phyloP scores from a whole-genome alignment of 129 eudicot species.

The Rutidosis leptorrhynchoides region DNA sequence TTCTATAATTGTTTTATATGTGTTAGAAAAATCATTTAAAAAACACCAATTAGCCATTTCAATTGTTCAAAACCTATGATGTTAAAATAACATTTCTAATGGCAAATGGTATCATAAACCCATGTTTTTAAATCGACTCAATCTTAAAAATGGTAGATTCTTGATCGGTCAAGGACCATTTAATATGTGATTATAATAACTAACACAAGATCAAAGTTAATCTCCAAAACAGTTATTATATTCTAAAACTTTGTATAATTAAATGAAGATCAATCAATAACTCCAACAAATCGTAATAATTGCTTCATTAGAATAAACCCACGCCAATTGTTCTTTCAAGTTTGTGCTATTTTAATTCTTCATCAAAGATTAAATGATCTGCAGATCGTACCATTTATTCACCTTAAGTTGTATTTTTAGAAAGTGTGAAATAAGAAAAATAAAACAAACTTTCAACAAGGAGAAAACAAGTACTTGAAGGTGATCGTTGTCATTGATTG shows the following conservation, averaged over 20 bases:
- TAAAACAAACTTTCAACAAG: too few species aligned
- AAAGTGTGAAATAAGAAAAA: too few species aligned
- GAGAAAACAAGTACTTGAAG: too few species aligned
- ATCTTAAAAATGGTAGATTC: conserved; percentile 19
- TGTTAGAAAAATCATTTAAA: too few species aligned
- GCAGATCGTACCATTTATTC: too few species aligned
- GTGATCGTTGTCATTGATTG: too few species aligned
- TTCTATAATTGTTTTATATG: too few species aligned
- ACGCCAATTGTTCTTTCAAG: conserved; percentile 18
- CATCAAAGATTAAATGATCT: too few species aligned
- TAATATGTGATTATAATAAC: conserved; percentile 14
- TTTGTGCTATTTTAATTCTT: too few species aligned
- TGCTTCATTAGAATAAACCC: conserved; percentile 34
- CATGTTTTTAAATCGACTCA: conserved; percentile 21
- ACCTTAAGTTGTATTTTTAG: too few species aligned
- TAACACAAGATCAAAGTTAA: conserved; percentile 26
- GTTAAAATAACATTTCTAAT: neutral
- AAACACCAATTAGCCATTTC: neutral
- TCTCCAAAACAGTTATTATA: conserved; percentile 14
- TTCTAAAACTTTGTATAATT: neutral
- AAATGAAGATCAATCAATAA: conserved; percentile 34
- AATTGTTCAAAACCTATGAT: neutral
- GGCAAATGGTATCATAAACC: neutral
- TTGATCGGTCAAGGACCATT: conserved; percentile 21
- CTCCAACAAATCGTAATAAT: conserved; percentile 36